Base-by-base conservation (phyloP, 225 moss, liverwort and hornwort species). In the Polytrichum commune region DNA sequence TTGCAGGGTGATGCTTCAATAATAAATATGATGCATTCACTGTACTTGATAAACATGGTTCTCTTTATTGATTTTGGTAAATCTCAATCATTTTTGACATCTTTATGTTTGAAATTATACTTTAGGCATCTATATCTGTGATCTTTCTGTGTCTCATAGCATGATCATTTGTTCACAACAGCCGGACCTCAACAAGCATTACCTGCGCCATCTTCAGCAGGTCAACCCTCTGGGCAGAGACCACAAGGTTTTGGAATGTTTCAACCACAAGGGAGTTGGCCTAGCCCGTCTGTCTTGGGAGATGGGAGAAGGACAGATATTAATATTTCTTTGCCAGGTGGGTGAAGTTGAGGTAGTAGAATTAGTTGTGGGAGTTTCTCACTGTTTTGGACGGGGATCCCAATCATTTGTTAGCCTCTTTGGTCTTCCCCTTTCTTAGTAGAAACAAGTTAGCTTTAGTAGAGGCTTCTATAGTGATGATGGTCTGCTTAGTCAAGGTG, bases 271-370 rank as follows among this genome's bases (percentile, higher is more conserved):
- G 75, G 75, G 64, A 76, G 77, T 75, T 88, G 88, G 88, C 74
- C 82, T 69, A 27, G 74, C 68, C 73, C 88, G 61, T 58, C 72
- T 23, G 70, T 72, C 28, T 71, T 82, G 54, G 84, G 77, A 62
- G 88, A 88, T 6, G 25, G 60, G 68, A 75, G 88, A 71, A 84
- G 84, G 77, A 75, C 82, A 62, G 84, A 84, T 75, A 88, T 84
- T 77, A 84, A 88, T 65, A 77, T 87, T 78, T 81, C 84, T 22
- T 77, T 87, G 76, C 87, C 87, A 68, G 87, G 87, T 72, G 87
- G 84, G 81, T 87, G 73, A 87, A 57, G 22, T 57, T 57, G 20
- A 5, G 22, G 57, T 19, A 57, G 19, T 57, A 7, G 7, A 19
- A 57, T 57, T 57, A 57, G 22, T 57, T 57, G 19, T 57, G 35